Percentiles rank a stretch among this genome's conserved stretches.
Conservation (phyloP, 2,329 filamentous ascomycete genomes). For the Ilyonectria mors-panacis region DNA sequence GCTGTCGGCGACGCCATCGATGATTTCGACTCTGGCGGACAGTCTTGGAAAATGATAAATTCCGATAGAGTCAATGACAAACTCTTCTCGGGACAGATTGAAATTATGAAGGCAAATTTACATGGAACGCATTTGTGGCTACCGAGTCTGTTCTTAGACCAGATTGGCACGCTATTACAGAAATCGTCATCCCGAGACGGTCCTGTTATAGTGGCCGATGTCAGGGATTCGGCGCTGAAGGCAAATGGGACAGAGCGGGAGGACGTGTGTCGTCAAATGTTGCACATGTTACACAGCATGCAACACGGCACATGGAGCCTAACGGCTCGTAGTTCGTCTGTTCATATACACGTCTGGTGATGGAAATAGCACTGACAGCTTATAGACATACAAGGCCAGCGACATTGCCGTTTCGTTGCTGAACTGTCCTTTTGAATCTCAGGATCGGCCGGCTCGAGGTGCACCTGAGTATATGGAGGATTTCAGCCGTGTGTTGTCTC, state of each 20-base stretch:
- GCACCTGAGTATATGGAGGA: constrained; percentile 50
- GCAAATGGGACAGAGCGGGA: constrained; percentile 52
- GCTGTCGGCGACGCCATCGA: no score
- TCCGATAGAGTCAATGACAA: no score
- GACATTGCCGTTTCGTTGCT: constrained; percentile 54
- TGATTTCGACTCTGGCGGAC: no score
- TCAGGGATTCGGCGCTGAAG: constrained; percentile 28
- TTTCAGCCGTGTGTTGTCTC: constrained; percentile 47
- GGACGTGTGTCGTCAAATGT: constrained; percentile 54
- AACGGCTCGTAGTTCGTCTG: constrained; percentile 53
- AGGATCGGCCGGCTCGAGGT: constrained; percentile 43
- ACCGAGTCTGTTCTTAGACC: constrained; percentile 53
- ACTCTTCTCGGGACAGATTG: constrained; percentile 31
- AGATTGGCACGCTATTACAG: constrained; percentile 48
- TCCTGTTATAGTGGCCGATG: no score
- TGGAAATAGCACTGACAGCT: neutral
- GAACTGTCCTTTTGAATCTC: constrained; percentile 50
- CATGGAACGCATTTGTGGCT: constrained; percentile 57
- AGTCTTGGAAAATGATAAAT: no score
- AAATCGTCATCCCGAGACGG: constrained; percentile 21
- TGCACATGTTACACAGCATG: constrained; percentile 54
- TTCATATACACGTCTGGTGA: neutral
- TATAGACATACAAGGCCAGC: constrained; percentile 52
- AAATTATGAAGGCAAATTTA: constrained; percentile 52
- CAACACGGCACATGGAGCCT: constrained; percentile 50